Evolutionary conservation across 805 yeast species (phyloP).

Genomic region (Candida gorgasii): DNA sequence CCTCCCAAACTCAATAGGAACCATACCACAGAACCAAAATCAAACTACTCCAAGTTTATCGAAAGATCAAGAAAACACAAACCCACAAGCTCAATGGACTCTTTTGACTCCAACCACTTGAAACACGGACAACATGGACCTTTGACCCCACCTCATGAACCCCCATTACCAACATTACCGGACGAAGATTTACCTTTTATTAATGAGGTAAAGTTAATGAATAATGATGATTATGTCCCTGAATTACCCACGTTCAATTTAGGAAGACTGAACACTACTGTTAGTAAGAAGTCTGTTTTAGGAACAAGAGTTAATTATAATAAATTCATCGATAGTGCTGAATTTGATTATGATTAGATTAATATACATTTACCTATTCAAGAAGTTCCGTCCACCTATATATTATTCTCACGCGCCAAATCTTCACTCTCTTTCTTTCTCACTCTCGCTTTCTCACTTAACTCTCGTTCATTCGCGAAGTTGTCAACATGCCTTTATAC

Average conservation of each 20-base stretch:
- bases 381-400: no score
- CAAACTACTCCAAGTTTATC: conserved; percentile 13
- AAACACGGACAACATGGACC: conserved; percentile 10
- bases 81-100: conserved; percentile 12
- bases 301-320: conserved; percentile 42
- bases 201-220: conserved; percentile 32
- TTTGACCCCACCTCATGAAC: conserved; percentile 9
- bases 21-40: conserved; percentile 19
- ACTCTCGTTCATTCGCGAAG: no score
- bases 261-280: conserved; percentile 28
- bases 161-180: conserved; percentile 16
- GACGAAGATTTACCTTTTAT: conserved; percentile 38
- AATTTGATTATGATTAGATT: conserved; percentile 3
- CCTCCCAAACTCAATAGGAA: conserved; percentile 22
- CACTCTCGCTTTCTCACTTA: no score
- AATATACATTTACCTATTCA: no score
- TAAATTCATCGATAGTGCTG: conserved; percentile 36
- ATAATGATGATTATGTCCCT: conserved; percentile 12
- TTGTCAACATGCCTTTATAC: conserved; percentile 39
- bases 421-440: no score
- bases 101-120: conserved; percentile 15
- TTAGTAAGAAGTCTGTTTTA: conserved; percentile 36
- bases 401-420: no score
- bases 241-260: conserved; percentile 5
- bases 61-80: conserved; percentile 15